A percentile compares a stretch with the other conserved stretches of the same genome.
These are phyloP conservation scores for Xylaria palmicola DNA, from an alignment of 495 filamentous ascomycete species.

Conservation along the genomic window DNA sequence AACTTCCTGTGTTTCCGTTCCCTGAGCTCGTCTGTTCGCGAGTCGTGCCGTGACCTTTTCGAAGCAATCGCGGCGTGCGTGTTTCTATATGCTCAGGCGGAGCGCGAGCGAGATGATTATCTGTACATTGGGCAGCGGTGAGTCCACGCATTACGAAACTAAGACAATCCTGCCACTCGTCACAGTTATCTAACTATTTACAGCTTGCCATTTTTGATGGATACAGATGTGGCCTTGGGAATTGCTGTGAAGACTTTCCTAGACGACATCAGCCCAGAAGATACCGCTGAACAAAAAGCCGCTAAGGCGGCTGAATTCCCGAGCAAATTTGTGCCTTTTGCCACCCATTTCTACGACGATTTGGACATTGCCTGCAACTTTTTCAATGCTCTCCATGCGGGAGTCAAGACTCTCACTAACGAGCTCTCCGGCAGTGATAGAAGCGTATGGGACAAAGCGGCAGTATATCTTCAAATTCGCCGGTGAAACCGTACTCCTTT, in stretches of 20 bases:
- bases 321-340: slow-evolving; percentile 69
- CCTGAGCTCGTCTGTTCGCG: slow-evolving; percentile 73
- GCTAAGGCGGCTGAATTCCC: slow-evolving; percentile 57
- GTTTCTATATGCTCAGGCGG: slow-evolving; percentile 73
- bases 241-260: slow-evolving; percentile 92
- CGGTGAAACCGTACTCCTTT: slow-evolving; percentile 18
- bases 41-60: slow-evolving; percentile 73
- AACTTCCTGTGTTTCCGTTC: slow-evolving; percentile 86
- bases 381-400: slow-evolving; percentile 76
- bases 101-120: slow-evolving; percentile 69
- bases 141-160: slow-evolving; percentile 26
- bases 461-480: slow-evolving; percentile 55
- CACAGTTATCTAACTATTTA: slow-evolving; percentile 31
- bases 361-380: slow-evolving; percentile 76
- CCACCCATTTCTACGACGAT: slow-evolving; percentile 72
- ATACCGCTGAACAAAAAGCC: slow-evolving; percentile 60
- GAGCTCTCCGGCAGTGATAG: slow-evolving; percentile 59
- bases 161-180: background rate
- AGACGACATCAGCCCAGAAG: slow-evolving; percentile 69
- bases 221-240: slow-evolving; percentile 80
- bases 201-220: slow-evolving; percentile 81
- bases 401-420: slow-evolving; percentile 60
- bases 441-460: slow-evolving; percentile 63
- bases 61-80: slow-evolving; percentile 78
- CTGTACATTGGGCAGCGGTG: slow-evolving; percentile 71